Evolutionary conservation across 805 yeast species (phyloP).

Genomic region (Tetrapisispora taiwanensis): DNA sequence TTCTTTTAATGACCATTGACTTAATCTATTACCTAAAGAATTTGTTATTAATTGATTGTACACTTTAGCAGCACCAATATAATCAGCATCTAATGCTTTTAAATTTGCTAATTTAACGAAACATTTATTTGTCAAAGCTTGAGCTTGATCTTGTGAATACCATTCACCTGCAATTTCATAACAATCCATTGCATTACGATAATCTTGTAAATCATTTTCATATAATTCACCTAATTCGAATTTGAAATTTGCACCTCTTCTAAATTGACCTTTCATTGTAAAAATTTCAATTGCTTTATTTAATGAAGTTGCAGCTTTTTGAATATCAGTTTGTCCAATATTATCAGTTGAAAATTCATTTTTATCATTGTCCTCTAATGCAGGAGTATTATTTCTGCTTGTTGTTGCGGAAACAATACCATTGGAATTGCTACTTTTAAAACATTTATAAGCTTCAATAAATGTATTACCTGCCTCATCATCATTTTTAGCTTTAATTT

Average conservation of each 20-base stretch:
- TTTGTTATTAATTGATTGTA: constrained; percentile 73
- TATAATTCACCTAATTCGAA: constrained; percentile 82
- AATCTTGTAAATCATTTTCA: constrained; percentile 64
- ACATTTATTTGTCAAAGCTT: constrained; percentile 81
- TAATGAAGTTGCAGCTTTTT: constrained; percentile 48
- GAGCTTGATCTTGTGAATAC: constrained; percentile 88
- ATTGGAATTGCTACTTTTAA: constrained; percentile 58
- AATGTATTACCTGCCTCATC: constrained; percentile 89
- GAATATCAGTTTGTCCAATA: neutral
- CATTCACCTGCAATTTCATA: constrained; percentile 95
- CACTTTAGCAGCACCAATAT: constrained; percentile 60
- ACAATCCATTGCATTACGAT: constrained; percentile 56
- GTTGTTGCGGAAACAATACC: neutral
- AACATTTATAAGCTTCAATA: constrained; percentile 85
- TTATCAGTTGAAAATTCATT: neutral
- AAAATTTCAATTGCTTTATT: constrained; percentile 72
- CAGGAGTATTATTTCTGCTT: neutral
- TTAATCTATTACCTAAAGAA: constrained; percentile 59
- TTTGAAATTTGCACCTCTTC: constrained; percentile 91
- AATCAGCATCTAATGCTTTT: constrained; percentile 65
- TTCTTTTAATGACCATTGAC: constrained; percentile 89
- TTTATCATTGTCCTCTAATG: constrained; percentile 37
- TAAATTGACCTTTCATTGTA: constrained; percentile 85
- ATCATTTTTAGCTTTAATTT: constrained; percentile 58
- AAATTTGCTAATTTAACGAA: constrained; percentile 84